Evolutionary conservation across 257 asterid species (phyloP).

Genomic region (Phtheirospermum japonicum): DNA sequence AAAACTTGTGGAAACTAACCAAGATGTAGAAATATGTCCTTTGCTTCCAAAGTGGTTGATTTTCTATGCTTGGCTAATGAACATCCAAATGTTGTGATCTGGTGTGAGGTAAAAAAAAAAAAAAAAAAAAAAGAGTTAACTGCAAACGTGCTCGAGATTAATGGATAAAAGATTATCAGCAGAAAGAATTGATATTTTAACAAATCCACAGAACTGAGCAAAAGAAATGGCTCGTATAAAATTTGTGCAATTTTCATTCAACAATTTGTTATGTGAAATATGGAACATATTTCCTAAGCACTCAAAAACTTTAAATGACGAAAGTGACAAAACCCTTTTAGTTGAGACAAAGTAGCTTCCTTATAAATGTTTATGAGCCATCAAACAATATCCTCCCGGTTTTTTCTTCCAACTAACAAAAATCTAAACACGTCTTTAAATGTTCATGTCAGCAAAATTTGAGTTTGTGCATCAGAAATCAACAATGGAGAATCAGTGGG

Average conservation of each 20-base stretch:
- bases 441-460: neutral
- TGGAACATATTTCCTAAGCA: conserved; percentile 13
- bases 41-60: conserved; percentile 81
- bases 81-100: conserved; percentile 85
- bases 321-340: neutral
- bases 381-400: neutral
- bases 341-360: neutral
- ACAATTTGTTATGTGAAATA: neutral
- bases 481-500: neutral
- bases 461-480: conserved; percentile 9
- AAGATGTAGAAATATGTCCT: conserved; percentile 86
- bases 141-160: neutral
- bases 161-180: conserved; percentile 2
- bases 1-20: conserved; percentile 50
- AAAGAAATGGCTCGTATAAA: conserved; percentile 3
- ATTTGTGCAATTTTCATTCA: conserved; percentile 16
- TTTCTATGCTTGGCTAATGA: conserved; percentile 92
- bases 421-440: neutral
- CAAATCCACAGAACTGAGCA: conserved; percentile 23
- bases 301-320: conserved; percentile 5
- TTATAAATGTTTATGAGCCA: neutral
- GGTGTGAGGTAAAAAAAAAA: conserved; percentile 27
- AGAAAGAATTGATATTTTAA: conserved; percentile 3
- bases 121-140: neutral
- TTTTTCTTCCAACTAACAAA: conserved; percentile 8